phyloP scores from a whole-genome alignment of 2,329 filamentous ascomycete species.

The Ambrosiella xylebori region DNA sequence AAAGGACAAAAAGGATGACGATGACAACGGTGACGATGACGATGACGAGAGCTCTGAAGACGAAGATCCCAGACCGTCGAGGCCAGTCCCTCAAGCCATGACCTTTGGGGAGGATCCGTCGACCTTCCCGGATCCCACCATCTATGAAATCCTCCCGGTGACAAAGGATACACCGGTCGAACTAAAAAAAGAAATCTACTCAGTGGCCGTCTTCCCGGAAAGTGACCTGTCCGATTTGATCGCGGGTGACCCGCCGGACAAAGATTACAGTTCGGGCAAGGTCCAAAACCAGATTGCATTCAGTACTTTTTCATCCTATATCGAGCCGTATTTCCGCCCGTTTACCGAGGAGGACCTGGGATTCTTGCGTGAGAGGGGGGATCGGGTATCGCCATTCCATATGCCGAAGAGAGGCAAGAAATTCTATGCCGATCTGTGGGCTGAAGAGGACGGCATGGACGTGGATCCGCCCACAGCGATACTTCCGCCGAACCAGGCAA shows the following conservation, averaged over 20 bases:
- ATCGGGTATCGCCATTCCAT: conserved; percentile 66
- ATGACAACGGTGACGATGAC: conserved; percentile 24
- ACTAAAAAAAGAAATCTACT: conserved; percentile 72
- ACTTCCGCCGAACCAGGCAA: conserved; percentile 61
- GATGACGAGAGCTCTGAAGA: conserved; percentile 37
- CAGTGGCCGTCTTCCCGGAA: conserved; percentile 66
- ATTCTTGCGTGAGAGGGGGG: conserved; percentile 78
- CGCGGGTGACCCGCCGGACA: conserved; percentile 76
- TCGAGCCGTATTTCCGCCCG: conserved; percentile 79
- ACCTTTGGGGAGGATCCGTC: conserved; percentile 87
- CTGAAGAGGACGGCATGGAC: conserved; percentile 76
- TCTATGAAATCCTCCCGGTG: conserved; percentile 77
- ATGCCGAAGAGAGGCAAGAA: conserved; percentile 72
- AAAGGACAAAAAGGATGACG: conserved; percentile 28
- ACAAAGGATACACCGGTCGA: conserved; percentile 24
- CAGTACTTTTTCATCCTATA: conserved; percentile 77
- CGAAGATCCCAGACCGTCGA: conserved; percentile 43
- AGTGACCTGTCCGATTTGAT: conserved; percentile 71
- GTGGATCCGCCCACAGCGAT: conserved; percentile 53
- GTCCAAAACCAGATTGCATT: conserved; percentile 88
- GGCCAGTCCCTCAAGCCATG: conserved; percentile 57
- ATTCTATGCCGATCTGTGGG: conserved; percentile 82
- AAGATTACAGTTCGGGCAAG: conserved; percentile 89
- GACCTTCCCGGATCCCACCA: conserved; percentile 76
- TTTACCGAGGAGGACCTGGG: conserved; percentile 88